Base-by-base conservation (phyloP, 805 yeast genomes). In the Candida ficus region DNA sequence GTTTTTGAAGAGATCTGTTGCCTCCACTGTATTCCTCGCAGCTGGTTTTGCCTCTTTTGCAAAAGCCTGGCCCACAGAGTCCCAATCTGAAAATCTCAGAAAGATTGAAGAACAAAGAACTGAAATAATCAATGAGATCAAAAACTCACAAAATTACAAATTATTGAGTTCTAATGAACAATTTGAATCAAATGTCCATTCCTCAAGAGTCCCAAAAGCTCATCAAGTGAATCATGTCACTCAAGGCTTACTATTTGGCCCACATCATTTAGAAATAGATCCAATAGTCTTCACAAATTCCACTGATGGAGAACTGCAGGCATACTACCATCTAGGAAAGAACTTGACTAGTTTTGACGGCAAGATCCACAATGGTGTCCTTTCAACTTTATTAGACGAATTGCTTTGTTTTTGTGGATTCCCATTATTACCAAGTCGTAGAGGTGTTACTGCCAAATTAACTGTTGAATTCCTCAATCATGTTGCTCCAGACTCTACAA, bases 401-500 rank as follows among this genome's bases (percentile, higher is more conserved):
- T 82, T 83, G 0, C 64, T 91, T 22, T 87, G 96, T 53, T 70
- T 78, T 33, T 84, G 95, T 54, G 98, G 96, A 13, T 91, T 89
- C 57, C 78, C 87, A 4, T 64, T 73, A 21, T 66, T 91, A 11
- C 98, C 98, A 1, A 77, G 80, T 42, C 74, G 78, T 41, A 70
- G 83, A 37, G 99, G 98, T 12, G 96, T 93, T 19, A 91, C 99
- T 0, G 99, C 96, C 0, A 73, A 70, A 37, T 66, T 91, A 32
- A 62, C 73, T 3, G 67, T 91, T 8, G 69, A 83, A 38, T 91
- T 87, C 60, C 29, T 52, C 9, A 44, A 56, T n/a, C 70, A 71
- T 31, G 61, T 62, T 5, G 58, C 66, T 7, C 82, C 89, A 0
- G 75, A 78, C 44, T 67, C 80, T 18, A 76, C 80, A 9, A 75